Base-by-base conservation (phyloP, 2,329 filamentous ascomycete genomes). In the Bertia moriformis region DNA sequence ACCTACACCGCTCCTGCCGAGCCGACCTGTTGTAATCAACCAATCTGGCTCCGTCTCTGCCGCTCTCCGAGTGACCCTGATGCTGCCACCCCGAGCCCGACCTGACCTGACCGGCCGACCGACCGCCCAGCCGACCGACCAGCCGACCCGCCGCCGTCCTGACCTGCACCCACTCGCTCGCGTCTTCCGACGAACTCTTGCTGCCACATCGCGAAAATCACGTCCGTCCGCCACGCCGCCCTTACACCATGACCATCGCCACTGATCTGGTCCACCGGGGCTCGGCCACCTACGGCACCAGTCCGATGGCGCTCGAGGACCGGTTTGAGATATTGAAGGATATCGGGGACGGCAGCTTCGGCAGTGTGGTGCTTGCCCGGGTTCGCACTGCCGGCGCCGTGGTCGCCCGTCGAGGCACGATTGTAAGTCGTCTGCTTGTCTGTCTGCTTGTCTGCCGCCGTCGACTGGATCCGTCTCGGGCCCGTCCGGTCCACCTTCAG, bases 291-390 rank as follows among this genome's bases (percentile, higher is more conserved):
- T 52, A 69, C 62, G 55, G 62, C 58, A 60, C 67, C 43, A 52
- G 55, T 46, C 51, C 59, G 46, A 58, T 79, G 62, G 72, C 77
- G 40, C 75, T 98, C 40, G 87, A 95, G 57, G 91, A 98, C 56
- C 79, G 88, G 49, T 98, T 95, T 57, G 89, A 98, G 61, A 79
- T 98, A 40, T 66, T 98, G 56, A 98, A 96, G 63, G 91, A 98
- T 54, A 93, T 98, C 57, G 91, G 91, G 38, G 91, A 98, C 75
- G 91, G 91, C 49, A 96, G 91, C 65, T 98, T 98, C 57, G 91
- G 91, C 43, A 96, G 87, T 55, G 91, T 98, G 46, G 83, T 84
- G 42, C 71, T 98, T 45, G 91, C 89, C 49, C 78, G 91, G 58
- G 88, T 94, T 47, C 78, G 91, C 53, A 87, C 83, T 48, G 89